These are phyloP conservation scores for Acanthamoeba sp. DNA, from an alignment of 208 protist genomes.

Conservation along the genomic window DNA sequence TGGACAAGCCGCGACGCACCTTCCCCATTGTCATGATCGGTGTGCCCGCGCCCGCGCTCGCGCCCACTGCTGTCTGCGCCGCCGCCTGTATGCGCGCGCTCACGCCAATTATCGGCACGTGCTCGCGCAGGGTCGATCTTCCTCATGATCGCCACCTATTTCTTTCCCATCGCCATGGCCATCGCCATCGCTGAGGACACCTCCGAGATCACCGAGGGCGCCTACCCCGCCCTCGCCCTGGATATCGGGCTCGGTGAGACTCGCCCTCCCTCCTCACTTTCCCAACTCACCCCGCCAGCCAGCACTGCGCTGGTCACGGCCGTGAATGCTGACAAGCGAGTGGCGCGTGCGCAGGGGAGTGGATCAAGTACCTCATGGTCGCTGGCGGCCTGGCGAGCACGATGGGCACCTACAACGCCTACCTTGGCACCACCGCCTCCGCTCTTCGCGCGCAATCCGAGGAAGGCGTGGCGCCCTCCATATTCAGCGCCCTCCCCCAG, in stretches of 20 bases:
- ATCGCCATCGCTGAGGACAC: not conserved
- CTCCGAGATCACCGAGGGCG: constrained; percentile 51
- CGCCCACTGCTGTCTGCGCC: no score
- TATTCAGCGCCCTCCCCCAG: constrained; percentile 33
- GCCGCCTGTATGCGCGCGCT: not conserved
- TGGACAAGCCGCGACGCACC: constrained; percentile 32
- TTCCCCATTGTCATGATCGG: constrained; percentile 52
- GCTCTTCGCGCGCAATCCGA: constrained; percentile 4
- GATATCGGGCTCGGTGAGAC: not conserved
- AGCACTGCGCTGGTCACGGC: no score
- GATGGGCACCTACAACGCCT: constrained; percentile 46
- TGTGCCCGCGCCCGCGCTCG: not conserved
- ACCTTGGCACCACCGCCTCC: constrained; percentile 21
- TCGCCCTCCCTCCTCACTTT: not conserved
- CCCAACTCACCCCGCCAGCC: no score
- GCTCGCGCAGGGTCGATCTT: constrained; percentile 5
- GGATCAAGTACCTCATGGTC: constrained; percentile 49
- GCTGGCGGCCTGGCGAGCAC: constrained; percentile 24
- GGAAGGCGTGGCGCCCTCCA: constrained; percentile 57
- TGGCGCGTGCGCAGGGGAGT: not conserved
- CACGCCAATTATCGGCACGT: not conserved
- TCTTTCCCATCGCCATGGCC: constrained; percentile 42
- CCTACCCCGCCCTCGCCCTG: constrained; percentile 23
- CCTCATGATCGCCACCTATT: constrained; percentile 34
- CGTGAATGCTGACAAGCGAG: not conserved